Percentiles rank a stretch among this genome's conserved stretches.
These are phyloP conservation scores for Microsporum audouinii DNA, from an alignment of 2,329 filamentous ascomycete species.

Conservation along the genomic window DNA sequence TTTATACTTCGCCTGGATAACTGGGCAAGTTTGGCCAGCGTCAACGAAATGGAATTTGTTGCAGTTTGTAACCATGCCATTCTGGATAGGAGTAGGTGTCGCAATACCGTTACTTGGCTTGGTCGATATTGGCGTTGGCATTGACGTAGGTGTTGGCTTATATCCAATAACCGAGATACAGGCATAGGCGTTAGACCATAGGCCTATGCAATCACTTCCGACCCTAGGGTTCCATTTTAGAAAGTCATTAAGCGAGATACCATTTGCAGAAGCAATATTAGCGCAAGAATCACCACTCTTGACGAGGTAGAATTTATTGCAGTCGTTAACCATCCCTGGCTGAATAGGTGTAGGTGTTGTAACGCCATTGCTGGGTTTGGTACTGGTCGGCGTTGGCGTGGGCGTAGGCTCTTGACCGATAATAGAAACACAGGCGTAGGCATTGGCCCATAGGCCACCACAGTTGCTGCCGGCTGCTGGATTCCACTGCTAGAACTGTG, in stretches of 20 bases:
- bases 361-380: not conserved
- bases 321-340: slow-evolving; percentile 14
- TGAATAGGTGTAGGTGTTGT: slow-evolving; percentile 10
- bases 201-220: slow-evolving; percentile 11
- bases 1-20: not conserved
- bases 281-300: slow-evolving; percentile 16
- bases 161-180: too few species aligned
- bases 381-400: not conserved
- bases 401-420: not conserved
- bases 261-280: slow-evolving; percentile 15
- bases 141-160: not conserved
- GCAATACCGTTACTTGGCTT: too few species aligned
- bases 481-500: not conserved
- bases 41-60: too few species aligned
- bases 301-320: slow-evolving; percentile 9
- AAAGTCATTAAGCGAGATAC: slow-evolving; percentile 14
- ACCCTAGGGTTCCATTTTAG: slow-evolving; percentile 18
- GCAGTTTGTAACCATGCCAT: too few species aligned
- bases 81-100: too few species aligned
- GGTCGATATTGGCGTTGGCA: too few species aligned
- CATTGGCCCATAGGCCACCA: not conserved
- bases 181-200: not conserved
- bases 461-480: not conserved
- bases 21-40: not conserved
- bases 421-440: slow-evolving; percentile 2